Evolutionary conservation across 768 basidiomycete genomes (phyloP), one percentile per base, ranked within the genome.

Genomic region (Russula griseocarnosa): DNA sequence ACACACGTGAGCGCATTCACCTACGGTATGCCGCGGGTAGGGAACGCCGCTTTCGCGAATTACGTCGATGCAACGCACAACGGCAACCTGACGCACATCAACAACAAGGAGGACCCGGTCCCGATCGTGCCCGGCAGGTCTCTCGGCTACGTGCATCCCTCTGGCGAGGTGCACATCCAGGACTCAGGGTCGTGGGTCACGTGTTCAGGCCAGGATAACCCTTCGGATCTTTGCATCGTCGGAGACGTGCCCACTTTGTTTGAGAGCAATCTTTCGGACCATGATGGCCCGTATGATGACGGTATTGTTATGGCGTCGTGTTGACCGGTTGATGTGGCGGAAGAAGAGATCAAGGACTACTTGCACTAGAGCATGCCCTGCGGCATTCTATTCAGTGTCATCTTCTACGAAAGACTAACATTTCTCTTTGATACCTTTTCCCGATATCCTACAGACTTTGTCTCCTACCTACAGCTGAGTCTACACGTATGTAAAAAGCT

Each of bases 11-110:
- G 76, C 58, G 73, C 76, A 3, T 73, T 81, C 50, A 81, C 81
- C 0, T 83, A 76, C 66, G 81, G 81, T 3, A 79, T 78, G 40
- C 83, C 82, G 9, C 78, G 82, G 40, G 82, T 84, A 22, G 82
- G 83, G 6, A 82, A 82, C 69, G 56, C 72, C 2, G 79, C 74
- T n/a, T 85, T 79, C 66, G 83, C 79, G n/a, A 46, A 63, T 40
- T 68, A 69, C 50, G 66, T 73, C 32, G 69, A 69, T 50, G 46
- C 58, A 36, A 47, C 28, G 38, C 22, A 47, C n/a, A 18, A 53
- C 36, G 32, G 42, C 14, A 16, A 6, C 42, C 6, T 68, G 20
- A 62, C 62, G 49, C 70, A 60, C 61, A 59, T 70, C 51, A 69
- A 46, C 18, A 69, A 69, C 67, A 60, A 44, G 34, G 22, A 59